Evolutionary conservation across 495 filamentous ascomycete species (phyloP).

Genomic region (Margaritispora aquatica): DNA sequence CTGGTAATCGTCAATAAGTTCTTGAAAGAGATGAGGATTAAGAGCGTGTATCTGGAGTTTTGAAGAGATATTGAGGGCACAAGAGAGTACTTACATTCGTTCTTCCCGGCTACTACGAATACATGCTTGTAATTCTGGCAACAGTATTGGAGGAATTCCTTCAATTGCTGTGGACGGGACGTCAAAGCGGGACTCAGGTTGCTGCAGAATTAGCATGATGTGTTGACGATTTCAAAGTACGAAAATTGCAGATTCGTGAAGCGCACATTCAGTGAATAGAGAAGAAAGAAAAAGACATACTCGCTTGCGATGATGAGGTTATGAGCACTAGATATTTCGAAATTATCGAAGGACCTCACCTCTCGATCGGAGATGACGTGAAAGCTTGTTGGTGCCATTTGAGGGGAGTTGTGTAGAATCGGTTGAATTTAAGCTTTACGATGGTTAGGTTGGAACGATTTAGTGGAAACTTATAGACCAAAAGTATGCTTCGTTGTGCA

Average conservation of each 20-base stretch:
- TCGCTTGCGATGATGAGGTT: not conserved
- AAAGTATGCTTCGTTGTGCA: no score
- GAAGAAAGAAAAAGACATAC: not conserved
- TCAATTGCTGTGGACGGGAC: not conserved
- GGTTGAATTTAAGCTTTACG: not conserved
- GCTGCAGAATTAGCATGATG: not conserved
- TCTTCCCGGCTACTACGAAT: not conserved
- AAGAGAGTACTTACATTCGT: not conserved
- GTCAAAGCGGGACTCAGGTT: not conserved
- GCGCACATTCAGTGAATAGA: not conserved
- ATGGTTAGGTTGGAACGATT: not conserved
- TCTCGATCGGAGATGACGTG: not conserved
- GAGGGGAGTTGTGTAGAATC: not conserved
- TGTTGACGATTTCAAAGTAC: not conserved
- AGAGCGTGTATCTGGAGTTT: not conserved
- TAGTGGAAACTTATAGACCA: not conserved
- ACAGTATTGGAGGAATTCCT: not conserved
- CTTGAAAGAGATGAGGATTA: not conserved
- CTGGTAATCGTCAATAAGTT: not conserved
- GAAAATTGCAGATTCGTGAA: not conserved
- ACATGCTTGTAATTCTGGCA: not conserved
- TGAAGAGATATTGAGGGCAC: not conserved
- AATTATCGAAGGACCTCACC: not conserved
- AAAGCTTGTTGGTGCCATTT: not conserved
- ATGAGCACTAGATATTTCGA: not conserved